Evolutionary conservation across 2,329 filamentous ascomycete species (phyloP).

Genomic region (Helotiales sp.): DNA sequence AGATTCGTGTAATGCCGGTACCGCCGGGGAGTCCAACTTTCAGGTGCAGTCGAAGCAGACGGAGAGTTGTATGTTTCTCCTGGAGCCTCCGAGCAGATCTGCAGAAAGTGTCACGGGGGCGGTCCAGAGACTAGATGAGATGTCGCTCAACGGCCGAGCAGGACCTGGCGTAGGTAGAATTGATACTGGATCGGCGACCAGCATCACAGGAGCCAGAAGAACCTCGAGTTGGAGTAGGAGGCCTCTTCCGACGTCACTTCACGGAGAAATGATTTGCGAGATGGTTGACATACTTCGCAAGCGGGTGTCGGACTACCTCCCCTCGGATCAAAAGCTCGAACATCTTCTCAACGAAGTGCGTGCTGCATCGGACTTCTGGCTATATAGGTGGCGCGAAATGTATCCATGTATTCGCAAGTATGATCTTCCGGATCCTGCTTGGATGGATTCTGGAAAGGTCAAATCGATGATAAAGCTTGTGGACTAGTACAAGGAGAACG

Average conservation of each 20-base stretch:
- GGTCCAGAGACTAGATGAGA: no score
- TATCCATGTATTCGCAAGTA: slow-evolving; percentile 55
- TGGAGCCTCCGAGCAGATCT: no score
- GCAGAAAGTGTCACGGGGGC: no score
- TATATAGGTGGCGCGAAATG: slow-evolving; percentile 65
- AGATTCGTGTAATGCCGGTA: no score
- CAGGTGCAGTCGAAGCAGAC: no score
- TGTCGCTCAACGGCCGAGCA: slow-evolving; percentile 32
- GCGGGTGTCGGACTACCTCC: slow-evolving; percentile 56
- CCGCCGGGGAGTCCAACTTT: no score
- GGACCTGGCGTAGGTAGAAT: slow-evolving; percentile 26
- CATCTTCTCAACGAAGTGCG: slow-evolving; percentile 58
- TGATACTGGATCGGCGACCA: slow-evolving; percentile 33
- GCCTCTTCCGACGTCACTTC: slow-evolving; percentile 82
- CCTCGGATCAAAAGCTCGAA: slow-evolving; percentile 47
- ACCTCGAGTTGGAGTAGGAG: no score
- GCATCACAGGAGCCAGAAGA: slow-evolving; percentile 28
- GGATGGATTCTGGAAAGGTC: slow-evolving; percentile 79
- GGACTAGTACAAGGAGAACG: slow-evolving; percentile 69
- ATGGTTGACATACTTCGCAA: slow-evolving; percentile 78
- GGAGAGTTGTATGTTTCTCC: no score
- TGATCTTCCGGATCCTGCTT: slow-evolving; percentile 53
- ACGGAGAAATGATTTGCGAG: slow-evolving; percentile 71
- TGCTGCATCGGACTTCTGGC: slow-evolving; percentile 61
- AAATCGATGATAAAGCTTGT: slow-evolving; percentile 75